phyloP scores from a whole-genome alignment of 352 stramenopile species.

The Globisporangium canariense region DNA sequence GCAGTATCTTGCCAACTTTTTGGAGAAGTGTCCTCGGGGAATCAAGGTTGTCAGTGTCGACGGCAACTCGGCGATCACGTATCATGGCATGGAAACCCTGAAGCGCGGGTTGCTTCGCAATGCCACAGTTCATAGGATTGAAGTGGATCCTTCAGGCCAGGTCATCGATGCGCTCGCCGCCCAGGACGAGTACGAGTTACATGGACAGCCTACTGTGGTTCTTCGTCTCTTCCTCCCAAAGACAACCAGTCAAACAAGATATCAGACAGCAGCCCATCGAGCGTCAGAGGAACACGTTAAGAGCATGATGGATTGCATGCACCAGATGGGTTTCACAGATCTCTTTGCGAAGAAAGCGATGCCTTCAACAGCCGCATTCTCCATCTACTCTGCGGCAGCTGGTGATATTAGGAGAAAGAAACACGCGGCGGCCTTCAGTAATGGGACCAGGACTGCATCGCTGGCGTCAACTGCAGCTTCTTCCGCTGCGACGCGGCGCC shows the following conservation, averaged over 20 bases:
- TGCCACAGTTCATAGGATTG: slow-evolving; percentile 27
- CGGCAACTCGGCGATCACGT: slow-evolving; percentile 32
- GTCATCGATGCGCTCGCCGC: slow-evolving; percentile 19
- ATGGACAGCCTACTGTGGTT: slow-evolving; percentile 14
- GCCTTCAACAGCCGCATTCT: slow-evolving; percentile 1
- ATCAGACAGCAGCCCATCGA: neutral
- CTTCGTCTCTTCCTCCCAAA: slow-evolving; percentile 17
- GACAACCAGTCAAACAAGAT: neutral
- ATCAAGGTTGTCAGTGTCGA: slow-evolving; percentile 30
- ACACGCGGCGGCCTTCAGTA: neutral
- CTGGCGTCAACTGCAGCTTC: neutral
- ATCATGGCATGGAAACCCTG: slow-evolving; percentile 28
- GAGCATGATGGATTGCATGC: slow-evolving; percentile 15
- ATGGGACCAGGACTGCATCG: neutral
- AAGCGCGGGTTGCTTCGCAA: slow-evolving; percentile 30
- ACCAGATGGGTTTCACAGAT: slow-evolving; percentile 14
- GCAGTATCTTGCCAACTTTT: slow-evolving; percentile 35
- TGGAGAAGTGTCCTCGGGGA: slow-evolving; percentile 27
- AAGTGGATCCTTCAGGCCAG: slow-evolving; percentile 15
- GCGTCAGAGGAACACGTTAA: slow-evolving; percentile 16
- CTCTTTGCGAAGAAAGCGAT: neutral
- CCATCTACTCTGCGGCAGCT: slow-evolving; percentile 5
- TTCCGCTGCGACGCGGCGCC: slow-evolving; percentile 13
- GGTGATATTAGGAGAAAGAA: neutral
- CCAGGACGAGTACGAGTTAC: slow-evolving; percentile 18